Base-by-base conservation (phyloP, 768 basidiomycete genomes). In the Pholiota microspora region DNA sequence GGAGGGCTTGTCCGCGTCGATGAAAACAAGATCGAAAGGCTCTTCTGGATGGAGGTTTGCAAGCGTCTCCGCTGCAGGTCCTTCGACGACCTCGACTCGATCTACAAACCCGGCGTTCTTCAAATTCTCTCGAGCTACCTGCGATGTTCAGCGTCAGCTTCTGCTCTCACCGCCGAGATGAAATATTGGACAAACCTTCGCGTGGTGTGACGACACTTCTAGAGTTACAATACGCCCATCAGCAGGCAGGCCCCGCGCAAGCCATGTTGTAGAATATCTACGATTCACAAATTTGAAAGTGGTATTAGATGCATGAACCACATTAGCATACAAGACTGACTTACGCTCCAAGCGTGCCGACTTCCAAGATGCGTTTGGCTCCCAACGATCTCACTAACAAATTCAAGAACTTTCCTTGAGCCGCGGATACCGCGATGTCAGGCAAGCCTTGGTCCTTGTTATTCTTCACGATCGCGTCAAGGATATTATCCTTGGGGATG, bases 271-370 rank as follows among this genome's bases (percentile, higher is more conserved):
- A 2, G 75, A 78, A 56, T 77, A 74, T 7, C 74, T 79, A 29
- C 13, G 3, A 13, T 7, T 12, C 8, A n/a, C 32, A 12, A 6
- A 36, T 12, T 3, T n/a, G n/a, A n/a, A n/a, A n/a, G n/a, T n/a
- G n/a, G n/a, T n/a, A n/a, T n/a, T n/a, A n/a, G n/a, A 34, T 10
- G 45, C 49, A 35, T 28, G 15, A 12, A n/a, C n/a, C n/a, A n/a
- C n/a, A n/a, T n/a, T n/a, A n/a, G n/a, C n/a, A 31, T 31, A 31
- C 6, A 6, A 15, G 16, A 3, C 28, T 21, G 60, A 65, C 46
- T 8, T 58, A 85, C 85, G 84, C 86, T 59, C 82, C 84, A 6
- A 87, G 73, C 13, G 85, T 86, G 0, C 85, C 86, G 45, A 89
- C 78, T 62, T 87, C 85, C 29, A 89, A 65, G 24, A 86, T 72